These are phyloP conservation scores for Verbena officinalis DNA, from an alignment of 257 asterid genomes.

Conservation along the genomic window DNA sequence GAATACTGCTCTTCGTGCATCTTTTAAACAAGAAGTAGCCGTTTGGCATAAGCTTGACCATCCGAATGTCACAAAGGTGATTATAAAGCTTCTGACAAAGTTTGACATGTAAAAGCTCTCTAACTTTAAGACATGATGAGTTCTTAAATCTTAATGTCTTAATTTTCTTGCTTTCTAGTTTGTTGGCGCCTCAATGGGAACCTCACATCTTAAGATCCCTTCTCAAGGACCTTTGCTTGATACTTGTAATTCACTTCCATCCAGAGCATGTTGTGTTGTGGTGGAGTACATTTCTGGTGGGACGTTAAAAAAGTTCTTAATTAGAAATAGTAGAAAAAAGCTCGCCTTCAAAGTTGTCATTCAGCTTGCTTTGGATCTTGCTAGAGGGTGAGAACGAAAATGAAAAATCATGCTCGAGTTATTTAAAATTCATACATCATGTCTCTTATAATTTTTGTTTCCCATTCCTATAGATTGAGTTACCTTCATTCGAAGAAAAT, in stretches of 20 bases:
- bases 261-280: conserved; percentile 66
- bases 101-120: not conserved
- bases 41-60: conserved; percentile 80
- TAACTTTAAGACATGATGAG: not conserved
- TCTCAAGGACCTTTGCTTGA: conserved; percentile 34
- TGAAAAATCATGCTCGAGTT: not conserved
- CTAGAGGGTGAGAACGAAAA: conserved; percentile 68
- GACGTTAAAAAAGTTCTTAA: conserved; percentile 50
- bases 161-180: conserved; percentile 37
- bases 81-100: not conserved
- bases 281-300: conserved; percentile 66
- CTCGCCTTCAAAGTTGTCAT: conserved; percentile 53
- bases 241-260: conserved; percentile 44
- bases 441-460: not conserved
- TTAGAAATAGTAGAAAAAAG: conserved; percentile 44
- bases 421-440: not conserved
- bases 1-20: conserved; percentile 52
- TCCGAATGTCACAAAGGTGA: conserved; percentile 67
- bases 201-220: conserved; percentile 56
- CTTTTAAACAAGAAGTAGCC: conserved; percentile 66
- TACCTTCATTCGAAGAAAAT: conserved; percentile 59
- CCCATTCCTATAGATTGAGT: conserved; percentile 48
- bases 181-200: conserved; percentile 67
- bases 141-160: not conserved
- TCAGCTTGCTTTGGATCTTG: conserved; percentile 62